phyloP scores from a whole-genome alignment of 2,329 filamentous ascomycete species.

The Botrytis porri region DNA sequence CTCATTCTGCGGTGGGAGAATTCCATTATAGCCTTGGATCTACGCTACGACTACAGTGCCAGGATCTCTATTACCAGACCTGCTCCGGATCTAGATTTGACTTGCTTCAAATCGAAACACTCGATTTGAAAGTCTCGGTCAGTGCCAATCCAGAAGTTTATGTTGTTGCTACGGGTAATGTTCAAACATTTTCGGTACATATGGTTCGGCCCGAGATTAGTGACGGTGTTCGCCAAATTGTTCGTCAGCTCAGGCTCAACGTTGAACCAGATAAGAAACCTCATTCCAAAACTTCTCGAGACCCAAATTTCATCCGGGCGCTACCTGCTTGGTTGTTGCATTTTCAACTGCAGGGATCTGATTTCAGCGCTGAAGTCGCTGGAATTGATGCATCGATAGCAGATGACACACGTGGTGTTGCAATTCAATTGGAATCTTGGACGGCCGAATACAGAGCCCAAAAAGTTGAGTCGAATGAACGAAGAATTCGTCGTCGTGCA shows the following conservation, averaged over 20 bases:
- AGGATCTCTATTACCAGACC: constrained; percentile 93
- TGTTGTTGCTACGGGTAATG: constrained; percentile 72
- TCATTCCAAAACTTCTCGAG: constrained; percentile 48
- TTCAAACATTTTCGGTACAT: constrained; percentile 85
- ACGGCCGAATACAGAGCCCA: constrained; percentile 86
- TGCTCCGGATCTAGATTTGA: constrained; percentile 79
- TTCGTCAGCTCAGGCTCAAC: constrained; percentile 74
- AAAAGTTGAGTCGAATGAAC: constrained; percentile 62
- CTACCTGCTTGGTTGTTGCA: constrained; percentile 83
- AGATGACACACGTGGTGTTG: constrained; percentile 74
- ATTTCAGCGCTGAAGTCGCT: constrained; percentile 87
- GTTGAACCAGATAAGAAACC: constrained; percentile 61
- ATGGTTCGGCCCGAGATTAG: constrained; percentile 91
- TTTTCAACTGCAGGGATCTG: constrained; percentile 79
- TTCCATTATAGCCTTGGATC: constrained; percentile 84
- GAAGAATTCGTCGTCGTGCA: constrained; percentile 61
- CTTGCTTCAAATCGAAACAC: constrained; percentile 78
- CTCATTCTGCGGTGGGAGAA: constrained; percentile 82
- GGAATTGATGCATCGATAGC: constrained; percentile 84
- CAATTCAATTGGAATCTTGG: constrained; percentile 83
- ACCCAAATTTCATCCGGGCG: constrained; percentile 69
- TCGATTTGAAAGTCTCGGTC: constrained; percentile 83
- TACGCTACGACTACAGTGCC: constrained; percentile 77
- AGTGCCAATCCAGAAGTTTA: constrained; percentile 82
- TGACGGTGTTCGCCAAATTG: constrained; percentile 86